Percentiles rank a stretch among this genome's conserved stretches.
Evolutionary conservation across 768 basidiomycete species (phyloP).

Genomic region (Tulasnella sp.): DNA sequence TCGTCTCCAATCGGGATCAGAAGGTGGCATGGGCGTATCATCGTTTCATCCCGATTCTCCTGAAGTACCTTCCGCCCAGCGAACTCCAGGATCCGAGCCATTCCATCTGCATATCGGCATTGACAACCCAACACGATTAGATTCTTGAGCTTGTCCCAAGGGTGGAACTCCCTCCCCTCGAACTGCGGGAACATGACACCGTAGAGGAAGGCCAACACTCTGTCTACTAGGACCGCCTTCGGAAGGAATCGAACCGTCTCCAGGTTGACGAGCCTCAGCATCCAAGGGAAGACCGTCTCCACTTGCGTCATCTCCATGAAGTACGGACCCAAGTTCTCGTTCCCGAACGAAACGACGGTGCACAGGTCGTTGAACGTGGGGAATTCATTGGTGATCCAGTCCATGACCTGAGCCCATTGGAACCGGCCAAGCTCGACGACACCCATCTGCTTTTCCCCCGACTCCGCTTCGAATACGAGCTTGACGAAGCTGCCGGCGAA

Average conservation of each 20-base stretch:
- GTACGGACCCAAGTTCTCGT: neutral
- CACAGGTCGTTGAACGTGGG: neutral
- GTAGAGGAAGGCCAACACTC: neutral
- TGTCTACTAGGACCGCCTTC: neutral
- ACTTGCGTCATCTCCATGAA: neutral
- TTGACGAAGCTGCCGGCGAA: neutral
- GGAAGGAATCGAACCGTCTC: neutral
- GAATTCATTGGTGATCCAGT: neutral
- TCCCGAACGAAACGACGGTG: neutral
- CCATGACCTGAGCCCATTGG: neutral
- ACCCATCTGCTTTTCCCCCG: neutral
- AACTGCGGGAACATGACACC: neutral
- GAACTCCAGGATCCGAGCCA: neutral
- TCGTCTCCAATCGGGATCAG: too few relatives aligned
- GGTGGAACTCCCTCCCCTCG: neutral
- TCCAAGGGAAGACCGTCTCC: neutral
- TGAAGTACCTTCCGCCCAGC: neutral
- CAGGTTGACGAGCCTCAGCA: neutral
- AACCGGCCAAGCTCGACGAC: neutral
- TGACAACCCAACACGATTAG: neutral
- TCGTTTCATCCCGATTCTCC: neutral
- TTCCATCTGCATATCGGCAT: neutral
- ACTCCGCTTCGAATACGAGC: neutral
- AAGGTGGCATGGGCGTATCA: too few relatives aligned
- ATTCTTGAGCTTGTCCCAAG: neutral